Evolutionary conservation across 257 asterid genomes (phyloP).

Genomic region (Mitragyna speciosa): DNA sequence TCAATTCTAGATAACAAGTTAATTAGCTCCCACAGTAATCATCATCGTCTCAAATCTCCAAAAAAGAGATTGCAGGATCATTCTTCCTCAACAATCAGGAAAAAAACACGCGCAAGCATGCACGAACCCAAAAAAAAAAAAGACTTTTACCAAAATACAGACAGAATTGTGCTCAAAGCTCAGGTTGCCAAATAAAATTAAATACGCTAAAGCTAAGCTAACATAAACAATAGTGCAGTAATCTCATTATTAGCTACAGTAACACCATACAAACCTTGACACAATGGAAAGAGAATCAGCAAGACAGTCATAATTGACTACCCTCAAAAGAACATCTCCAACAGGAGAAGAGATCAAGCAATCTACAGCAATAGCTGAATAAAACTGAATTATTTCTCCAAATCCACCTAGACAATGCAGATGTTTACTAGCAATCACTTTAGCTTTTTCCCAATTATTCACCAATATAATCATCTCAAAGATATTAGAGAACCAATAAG

Average conservation of each 20-base stretch:
- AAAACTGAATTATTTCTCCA: background rate
- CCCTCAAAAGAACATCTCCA: background rate
- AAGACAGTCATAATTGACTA: no score
- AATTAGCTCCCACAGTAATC: background rate
- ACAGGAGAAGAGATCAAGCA: background rate
- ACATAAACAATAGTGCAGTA: background rate
- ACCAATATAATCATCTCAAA: background rate
- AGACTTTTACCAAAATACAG: no score
- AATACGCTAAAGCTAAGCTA: background rate
- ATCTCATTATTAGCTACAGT: background rate
- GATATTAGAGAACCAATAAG: background rate
- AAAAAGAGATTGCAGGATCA: background rate
- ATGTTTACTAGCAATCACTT: background rate
- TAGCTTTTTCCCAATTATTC: background rate
- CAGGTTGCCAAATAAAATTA: background rate
- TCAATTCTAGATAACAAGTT: background rate
- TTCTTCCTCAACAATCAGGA: background rate
- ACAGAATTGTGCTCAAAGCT: background rate
- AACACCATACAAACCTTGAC: background rate
- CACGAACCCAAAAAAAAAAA: no score
- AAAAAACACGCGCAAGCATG: no score
- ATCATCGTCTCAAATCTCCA: background rate
- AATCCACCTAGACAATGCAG: background rate
- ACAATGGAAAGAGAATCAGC: no score
- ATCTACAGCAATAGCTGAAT: no score